These are phyloP conservation scores for Syzygium aromaticum DNA, from an alignment of 345 rosid genomes.

Conservation along the genomic window DNA sequence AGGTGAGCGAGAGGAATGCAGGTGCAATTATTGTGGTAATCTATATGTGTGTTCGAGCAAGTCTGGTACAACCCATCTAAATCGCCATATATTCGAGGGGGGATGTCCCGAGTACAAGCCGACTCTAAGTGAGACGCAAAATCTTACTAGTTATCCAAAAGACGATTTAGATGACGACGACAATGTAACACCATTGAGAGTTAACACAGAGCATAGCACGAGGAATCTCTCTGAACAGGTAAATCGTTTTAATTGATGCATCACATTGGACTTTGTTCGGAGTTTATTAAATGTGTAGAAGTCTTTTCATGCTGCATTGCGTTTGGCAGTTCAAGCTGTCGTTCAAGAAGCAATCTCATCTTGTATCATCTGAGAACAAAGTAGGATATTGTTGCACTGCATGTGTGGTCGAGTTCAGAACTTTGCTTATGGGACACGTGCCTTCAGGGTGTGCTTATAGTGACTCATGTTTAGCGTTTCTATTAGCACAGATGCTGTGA, in stretches of 20 bases:
- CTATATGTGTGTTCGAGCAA: constrained; percentile 2
- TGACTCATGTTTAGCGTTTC: background rate
- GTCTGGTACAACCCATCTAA: constrained; percentile 4
- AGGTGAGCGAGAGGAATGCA: constrained; percentile 3
- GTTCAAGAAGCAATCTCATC: background rate
- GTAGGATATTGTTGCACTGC: background rate
- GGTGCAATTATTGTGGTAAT: constrained; percentile 2
- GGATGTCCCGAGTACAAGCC: constrained; percentile 2
- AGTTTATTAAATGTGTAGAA: background rate
- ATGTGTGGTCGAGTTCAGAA: background rate
- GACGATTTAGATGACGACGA: background rate
- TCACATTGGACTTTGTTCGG: background rate
- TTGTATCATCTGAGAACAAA: background rate
- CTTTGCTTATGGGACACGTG: background rate
- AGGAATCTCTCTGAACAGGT: background rate
- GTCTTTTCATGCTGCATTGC: background rate
- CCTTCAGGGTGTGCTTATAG: background rate
- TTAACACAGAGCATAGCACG: background rate
- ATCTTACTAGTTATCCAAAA: background rate
- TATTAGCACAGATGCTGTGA: background rate
- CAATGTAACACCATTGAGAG: background rate
- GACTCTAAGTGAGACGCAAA: background rate
- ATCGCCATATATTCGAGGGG: constrained; percentile 1
- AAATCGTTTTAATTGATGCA: background rate
- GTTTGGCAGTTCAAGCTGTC: background rate